A percentile compares a stretch with the other conserved stretches of the same genome.
These are phyloP conservation scores for Botrytis pseudocinerea DNA, from an alignment of 2,329 filamentous ascomycete genomes.

Conservation along the genomic window DNA sequence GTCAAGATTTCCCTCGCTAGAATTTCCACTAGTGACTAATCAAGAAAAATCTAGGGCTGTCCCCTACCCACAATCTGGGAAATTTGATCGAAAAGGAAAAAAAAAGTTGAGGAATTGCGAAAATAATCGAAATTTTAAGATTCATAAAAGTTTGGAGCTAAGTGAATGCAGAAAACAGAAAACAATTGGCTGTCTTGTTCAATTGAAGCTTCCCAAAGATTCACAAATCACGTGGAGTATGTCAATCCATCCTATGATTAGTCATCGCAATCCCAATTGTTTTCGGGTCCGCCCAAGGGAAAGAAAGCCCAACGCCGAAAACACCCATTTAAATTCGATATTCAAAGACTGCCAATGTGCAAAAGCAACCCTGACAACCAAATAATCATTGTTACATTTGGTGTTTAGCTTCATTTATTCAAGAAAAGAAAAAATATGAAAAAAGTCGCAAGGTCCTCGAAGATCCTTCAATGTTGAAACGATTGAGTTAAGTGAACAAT, in stretches of 20 bases:
- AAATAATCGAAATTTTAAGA: not conserved
- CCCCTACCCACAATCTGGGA: not conserved
- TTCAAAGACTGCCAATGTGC: not conserved
- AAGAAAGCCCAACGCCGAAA: not conserved
- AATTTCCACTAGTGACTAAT: constrained; percentile 5
- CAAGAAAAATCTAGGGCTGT: constrained; percentile 5
- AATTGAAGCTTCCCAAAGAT: not conserved
- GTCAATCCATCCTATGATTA: not conserved
- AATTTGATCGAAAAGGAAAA: not conserved
- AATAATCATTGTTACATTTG: not conserved
- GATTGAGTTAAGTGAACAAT: not conserved
- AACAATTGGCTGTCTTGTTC: not conserved
- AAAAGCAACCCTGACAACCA: not conserved
- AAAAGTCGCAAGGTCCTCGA: not conserved
- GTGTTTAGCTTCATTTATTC: not conserved
- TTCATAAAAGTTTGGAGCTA: not conserved
- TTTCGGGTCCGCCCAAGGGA: not conserved
- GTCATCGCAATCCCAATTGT: not conserved
- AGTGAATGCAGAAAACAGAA: not conserved
- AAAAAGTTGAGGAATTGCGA: not conserved
- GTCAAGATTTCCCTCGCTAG: constrained; percentile 4
- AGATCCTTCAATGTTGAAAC: not conserved
- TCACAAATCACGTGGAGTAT: not conserved
- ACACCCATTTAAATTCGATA: not conserved
- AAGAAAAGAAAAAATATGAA: too few relatives aligned